Conservation (phyloP, 192 early-diverging fungal species). For the Thamnidium elegans region DNA sequence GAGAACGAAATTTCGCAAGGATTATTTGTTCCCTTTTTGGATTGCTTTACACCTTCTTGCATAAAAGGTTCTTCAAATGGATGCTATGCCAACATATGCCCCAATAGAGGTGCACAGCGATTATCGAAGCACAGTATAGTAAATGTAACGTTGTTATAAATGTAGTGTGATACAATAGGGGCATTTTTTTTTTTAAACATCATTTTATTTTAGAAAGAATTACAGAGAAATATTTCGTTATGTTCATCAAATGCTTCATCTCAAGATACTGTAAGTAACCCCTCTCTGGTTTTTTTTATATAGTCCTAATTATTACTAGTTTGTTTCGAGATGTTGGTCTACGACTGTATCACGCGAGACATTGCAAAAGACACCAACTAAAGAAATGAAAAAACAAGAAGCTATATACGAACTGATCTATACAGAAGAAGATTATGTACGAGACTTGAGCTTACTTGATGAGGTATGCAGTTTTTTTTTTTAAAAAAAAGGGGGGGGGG, state of each 20-base stretch:
- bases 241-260: constrained; percentile 31
- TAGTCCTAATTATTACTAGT: not conserved
- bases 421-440: constrained; percentile 91
- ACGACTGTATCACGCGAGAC: constrained; percentile 71
- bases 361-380: constrained; percentile 58
- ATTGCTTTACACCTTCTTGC: constrained; percentile 24
- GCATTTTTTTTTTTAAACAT: not conserved
- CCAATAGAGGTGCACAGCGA: constrained; percentile 19
- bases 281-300: not conserved
- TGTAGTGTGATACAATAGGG: not conserved
- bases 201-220: not conserved
- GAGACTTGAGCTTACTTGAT: constrained; percentile 82
- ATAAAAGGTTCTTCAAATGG: not conserved
- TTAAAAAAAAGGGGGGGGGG: not conserved
- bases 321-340: constrained; percentile 58
- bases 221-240: constrained; percentile 20
- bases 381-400: constrained; percentile 88
- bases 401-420: constrained; percentile 90
- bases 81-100: constrained; percentile 30
- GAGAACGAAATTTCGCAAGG: constrained; percentile 10
- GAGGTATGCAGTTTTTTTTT: constrained; percentile 16
- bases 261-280: constrained; percentile 17
- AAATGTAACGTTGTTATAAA: not conserved
- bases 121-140: not conserved
- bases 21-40: constrained; percentile 14